phyloP scores from a whole-genome alignment of 1,139 yeast species.

The Hyphopichia burtonii region DNA sequence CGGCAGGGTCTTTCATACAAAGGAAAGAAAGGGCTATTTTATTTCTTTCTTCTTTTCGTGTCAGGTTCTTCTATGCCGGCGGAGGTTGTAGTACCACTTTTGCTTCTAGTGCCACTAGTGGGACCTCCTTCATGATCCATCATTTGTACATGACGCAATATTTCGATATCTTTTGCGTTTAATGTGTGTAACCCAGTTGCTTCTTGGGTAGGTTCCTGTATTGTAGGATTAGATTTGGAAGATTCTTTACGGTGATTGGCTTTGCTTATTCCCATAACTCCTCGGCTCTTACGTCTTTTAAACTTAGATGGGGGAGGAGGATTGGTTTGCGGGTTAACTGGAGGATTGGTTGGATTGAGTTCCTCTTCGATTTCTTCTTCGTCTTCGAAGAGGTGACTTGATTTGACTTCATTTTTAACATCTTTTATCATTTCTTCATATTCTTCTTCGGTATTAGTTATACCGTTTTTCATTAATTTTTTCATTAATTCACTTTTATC shows the following conservation, averaged over 20 bases:
- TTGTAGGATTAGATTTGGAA: too few relatives aligned
- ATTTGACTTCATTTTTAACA: conserved; percentile 21
- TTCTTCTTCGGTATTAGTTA: conserved; percentile 20
- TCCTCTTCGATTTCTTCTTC: conserved; percentile 22
- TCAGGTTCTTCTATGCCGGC: neutral
- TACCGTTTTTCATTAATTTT: conserved; percentile 27
- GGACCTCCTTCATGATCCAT: conserved; percentile 2
- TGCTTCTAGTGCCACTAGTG: conserved; percentile 3
- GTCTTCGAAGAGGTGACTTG: conserved; percentile 29
- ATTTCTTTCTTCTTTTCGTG: neutral
- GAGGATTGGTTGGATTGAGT: neutral
- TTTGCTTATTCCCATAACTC: conserved; percentile 18
- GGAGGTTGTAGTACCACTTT: neutral
- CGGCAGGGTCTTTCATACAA: too few relatives aligned
- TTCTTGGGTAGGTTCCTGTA: too few relatives aligned
- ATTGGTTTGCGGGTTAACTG: neutral
- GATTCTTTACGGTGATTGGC: neutral
- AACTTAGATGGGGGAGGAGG: conserved; percentile 4
- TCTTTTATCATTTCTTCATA: conserved; percentile 24
- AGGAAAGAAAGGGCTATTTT: neutral
- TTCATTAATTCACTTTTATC: conserved; percentile 27
- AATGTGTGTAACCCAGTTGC: neutral
- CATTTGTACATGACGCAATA: neutral
- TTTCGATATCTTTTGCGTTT: conserved; percentile 4
- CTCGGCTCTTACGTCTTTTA: conserved; percentile 27